Evolutionary conservation across 495 filamentous ascomycete species (phyloP), one percentile per base, ranked within the genome.

Genomic region (Xylaria grammica): DNA sequence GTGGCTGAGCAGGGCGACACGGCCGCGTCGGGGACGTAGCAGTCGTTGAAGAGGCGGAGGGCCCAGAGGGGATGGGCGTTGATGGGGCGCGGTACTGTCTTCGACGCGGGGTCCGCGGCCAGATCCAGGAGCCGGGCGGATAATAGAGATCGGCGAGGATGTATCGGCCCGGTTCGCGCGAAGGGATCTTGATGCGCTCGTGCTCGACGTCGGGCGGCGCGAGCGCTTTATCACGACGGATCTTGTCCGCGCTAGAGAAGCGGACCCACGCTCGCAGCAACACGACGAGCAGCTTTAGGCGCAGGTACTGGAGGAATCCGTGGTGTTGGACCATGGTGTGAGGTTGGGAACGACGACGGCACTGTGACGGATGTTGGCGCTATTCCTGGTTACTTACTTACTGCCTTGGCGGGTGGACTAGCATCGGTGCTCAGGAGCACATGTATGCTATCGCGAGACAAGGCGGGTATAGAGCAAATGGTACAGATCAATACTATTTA

Each of bases 101-200:
- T 34, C 2, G 42, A 19, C 56, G 36, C 56, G n/a, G 36, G 36
- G 19, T 27, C 34, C 5, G 42, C 24, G 6, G 56, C 42, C 56
- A 60, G 11, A 19, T 60, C 56, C 32, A 40, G 38, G 3, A 51
- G 48, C 15, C 32, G 13, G 51, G 51, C 26, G 46, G 58, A 38
- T 54, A 54, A 29, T 61, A 61, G 7, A 61, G 44, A 19, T 61
- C 58, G 20, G 44, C 58, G 19, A 34, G 29, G n/a, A 61, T 46
- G 42, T 30, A 49, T 17, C 58, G 58, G 22, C 58, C 58, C 20
- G 44, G 20, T 26, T 61, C 58, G 20, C 58, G 58, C 8, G 58
- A 61, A 9, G 58, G 58, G 24, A 61, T 61, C 24, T 49, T 42
- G 58, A 61, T 38, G n/a, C 42, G 58, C 19, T 61, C 54, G 17